Percentiles rank a stretch among this genome's conserved stretches.
phyloP scores from a whole-genome alignment of 2,329 filamentous ascomycete species.

The Epichloe sp. region DNA sequence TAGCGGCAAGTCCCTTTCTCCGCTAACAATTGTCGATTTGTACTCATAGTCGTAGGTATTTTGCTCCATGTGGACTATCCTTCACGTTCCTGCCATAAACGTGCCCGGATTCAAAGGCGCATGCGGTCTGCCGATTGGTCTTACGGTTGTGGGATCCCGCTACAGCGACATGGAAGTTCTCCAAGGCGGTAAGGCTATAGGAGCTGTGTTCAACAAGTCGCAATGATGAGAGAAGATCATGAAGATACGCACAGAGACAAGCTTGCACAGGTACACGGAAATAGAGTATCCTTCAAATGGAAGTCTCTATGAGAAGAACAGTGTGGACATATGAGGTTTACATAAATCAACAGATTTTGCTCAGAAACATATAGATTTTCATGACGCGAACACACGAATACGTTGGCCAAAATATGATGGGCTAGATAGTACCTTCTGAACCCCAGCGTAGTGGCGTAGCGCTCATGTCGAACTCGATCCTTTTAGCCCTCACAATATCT shows the following conservation, averaged over 20 bases:
- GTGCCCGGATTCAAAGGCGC: conserved; percentile 46
- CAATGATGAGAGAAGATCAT: background rate
- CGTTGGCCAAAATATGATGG: no score
- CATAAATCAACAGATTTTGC: no score
- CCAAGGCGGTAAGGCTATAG: conserved; percentile 25
- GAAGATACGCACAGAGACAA: background rate
- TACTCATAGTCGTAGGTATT: conserved; percentile 6
- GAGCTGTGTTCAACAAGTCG: conserved; percentile 16
- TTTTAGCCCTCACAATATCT: no score
- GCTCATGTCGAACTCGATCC: conserved; percentile 33
- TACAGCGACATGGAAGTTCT: conserved; percentile 33
- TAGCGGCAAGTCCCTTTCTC: conserved; percentile 28
- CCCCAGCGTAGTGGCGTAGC: conserved; percentile 18
- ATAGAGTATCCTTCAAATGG: no score
- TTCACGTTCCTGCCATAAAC: conserved; percentile 52
- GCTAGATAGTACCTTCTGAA: conserved; percentile 1
- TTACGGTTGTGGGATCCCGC: conserved; percentile 36
- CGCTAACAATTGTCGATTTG: background rate
- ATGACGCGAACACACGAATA: no score
- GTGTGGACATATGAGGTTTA: no score
- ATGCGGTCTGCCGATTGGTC: conserved; percentile 43
- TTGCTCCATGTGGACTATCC: conserved; percentile 16
- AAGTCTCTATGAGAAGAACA: no score
- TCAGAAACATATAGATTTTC: no score
- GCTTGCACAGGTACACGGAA: no score